Evolutionary conservation across 1,284 basidiomycete genomes (phyloP).

Genomic region (Phylloporus sp.): DNA sequence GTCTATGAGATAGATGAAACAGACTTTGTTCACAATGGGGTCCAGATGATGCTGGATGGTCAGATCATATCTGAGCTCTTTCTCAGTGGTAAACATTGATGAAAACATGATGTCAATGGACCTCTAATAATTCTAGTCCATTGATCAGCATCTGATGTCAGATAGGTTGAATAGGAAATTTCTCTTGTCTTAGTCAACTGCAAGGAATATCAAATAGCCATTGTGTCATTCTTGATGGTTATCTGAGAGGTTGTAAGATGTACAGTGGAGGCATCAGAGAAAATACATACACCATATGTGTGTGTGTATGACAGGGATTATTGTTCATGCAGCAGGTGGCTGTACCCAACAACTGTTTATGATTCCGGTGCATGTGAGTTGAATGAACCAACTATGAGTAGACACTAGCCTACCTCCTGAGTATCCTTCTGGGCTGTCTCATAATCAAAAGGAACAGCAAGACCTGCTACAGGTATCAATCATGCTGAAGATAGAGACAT

Average conservation of each 20-base stretch:
- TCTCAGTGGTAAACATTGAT: background rate
- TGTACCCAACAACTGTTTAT: background rate
- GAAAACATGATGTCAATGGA: background rate
- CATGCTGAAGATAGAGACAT: background rate
- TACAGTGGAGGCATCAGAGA: background rate
- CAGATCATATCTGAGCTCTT: background rate
- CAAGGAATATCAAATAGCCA: background rate
- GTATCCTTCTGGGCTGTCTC: background rate
- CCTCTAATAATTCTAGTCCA: background rate
- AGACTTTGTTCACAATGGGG: background rate
- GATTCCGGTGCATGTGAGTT: background rate
- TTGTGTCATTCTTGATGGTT: background rate
- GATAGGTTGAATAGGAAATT: background rate
- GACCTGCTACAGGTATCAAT: background rate
- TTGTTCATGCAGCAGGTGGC: background rate
- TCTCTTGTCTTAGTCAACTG: background rate
- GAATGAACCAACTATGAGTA: background rate
- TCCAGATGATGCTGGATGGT: background rate
- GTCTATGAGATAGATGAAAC: background rate
- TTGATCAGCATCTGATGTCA: background rate
- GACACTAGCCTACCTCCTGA: background rate
- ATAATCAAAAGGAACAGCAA: background rate
- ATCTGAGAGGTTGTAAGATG: background rate
- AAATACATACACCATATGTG: background rate
- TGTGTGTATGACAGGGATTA: background rate